A percentile compares a stretch with the other conserved stretches of the same genome.
phyloP scores from a whole-genome alignment of 345 rosid genomes.

The Durio zibethinus region DNA sequence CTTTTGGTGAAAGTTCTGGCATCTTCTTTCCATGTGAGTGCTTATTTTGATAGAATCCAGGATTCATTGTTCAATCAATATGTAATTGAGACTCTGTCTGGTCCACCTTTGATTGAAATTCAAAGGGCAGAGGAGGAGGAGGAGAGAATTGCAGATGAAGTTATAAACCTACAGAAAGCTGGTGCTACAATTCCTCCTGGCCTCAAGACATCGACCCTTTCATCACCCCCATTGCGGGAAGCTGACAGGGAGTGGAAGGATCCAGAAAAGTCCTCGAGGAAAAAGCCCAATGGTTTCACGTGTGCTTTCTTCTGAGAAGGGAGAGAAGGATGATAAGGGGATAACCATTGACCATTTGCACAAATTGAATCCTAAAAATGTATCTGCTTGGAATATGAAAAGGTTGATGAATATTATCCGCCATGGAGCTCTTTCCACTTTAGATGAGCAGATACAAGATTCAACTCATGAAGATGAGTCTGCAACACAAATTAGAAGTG shows the following conservation, averaged over 20 bases:
- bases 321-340: constrained; percentile 30
- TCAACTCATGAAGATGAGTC: constrained; percentile 49
- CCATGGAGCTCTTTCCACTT: constrained; percentile 66
- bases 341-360: constrained; percentile 69
- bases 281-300: constrained; percentile 50
- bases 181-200: constrained; percentile 45
- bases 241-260: constrained; percentile 38
- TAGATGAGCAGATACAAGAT: constrained; percentile 74
- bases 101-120: constrained; percentile 61
- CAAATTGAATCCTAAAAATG: constrained; percentile 63
- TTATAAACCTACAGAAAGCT: constrained; percentile 41
- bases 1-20: constrained; percentile 84
- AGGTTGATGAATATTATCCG: constrained; percentile 65
- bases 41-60: constrained; percentile 86
- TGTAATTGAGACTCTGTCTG: constrained; percentile 70
- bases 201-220: constrained; percentile 28
- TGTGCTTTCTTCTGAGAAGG: constrained; percentile 45
- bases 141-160: constrained; percentile 36
- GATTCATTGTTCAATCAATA: constrained; percentile 74
- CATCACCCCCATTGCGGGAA: constrained; percentile 30
- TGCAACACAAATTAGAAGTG: constrained; percentile 61
- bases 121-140: constrained; percentile 44
- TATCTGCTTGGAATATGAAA: constrained; percentile 97
- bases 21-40: constrained; percentile 82
- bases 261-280: constrained; percentile 40